Conservation (phyloP, 768 basidiomycete genomes). For the Mycena latifolia region DNA sequence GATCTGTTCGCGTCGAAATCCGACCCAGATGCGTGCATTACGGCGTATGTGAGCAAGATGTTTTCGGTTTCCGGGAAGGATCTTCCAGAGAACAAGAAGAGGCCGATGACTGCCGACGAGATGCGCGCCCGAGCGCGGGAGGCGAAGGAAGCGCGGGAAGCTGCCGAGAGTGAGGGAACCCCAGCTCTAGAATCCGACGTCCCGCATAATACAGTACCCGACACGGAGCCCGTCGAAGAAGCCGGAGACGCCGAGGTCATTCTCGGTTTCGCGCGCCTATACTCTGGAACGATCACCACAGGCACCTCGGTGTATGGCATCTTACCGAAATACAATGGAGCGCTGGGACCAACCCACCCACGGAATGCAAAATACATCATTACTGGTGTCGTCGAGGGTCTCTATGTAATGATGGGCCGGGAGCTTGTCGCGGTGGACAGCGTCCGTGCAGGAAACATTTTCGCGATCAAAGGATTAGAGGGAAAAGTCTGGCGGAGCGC, state of each 20-base stretch:
- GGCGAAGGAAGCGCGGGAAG: conserved; percentile 46
- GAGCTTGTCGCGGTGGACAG: conserved; percentile 88
- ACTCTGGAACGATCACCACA: conserved; percentile 84
- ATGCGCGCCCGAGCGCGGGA: conserved; percentile 77
- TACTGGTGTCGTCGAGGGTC: conserved; percentile 71
- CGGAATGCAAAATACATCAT: conserved; percentile 75
- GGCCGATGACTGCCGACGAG: conserved; percentile 83
- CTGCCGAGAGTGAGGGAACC: conserved; percentile 28
- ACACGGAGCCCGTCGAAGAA: conserved; percentile 39
- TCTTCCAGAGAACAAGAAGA: conserved; percentile 89
- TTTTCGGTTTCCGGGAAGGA: conserved; percentile 88
- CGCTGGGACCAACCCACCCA: conserved; percentile 73
- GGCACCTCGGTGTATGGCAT: conserved; percentile 78
- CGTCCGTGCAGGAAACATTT: conserved; percentile 94
- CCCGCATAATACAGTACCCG: conserved; percentile 17
- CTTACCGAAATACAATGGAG: conserved; percentile 86
- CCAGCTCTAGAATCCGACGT: conserved; percentile 31
- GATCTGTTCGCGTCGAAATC: conserved; percentile 83
- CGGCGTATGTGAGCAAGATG: conserved; percentile 98
- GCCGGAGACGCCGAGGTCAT: conserved; percentile 67
- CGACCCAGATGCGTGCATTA: conserved; percentile 67
- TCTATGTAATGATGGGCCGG: conserved; percentile 98
- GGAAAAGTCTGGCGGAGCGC: conserved; percentile 93
- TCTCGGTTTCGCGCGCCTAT: conserved; percentile 94
- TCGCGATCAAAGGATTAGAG: conserved; percentile 91